phyloP scores from a whole-genome alignment of 441 rosid species.

The Biscutella auriculata region DNA sequence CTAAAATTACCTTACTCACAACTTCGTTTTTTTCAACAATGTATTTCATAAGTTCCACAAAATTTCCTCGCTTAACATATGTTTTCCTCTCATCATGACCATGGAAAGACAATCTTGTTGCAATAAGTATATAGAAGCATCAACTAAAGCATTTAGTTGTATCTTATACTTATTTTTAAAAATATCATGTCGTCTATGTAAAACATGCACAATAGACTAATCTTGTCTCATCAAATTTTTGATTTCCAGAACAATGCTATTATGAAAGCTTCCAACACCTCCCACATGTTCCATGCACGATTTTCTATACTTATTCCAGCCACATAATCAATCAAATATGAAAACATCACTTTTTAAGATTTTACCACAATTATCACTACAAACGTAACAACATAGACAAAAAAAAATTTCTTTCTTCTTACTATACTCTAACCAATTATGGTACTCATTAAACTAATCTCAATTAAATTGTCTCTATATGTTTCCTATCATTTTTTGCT shows the following conservation, averaged over 20 bases:
- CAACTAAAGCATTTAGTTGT: not conserved
- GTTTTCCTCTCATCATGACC: not conserved
- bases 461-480: too few relatives aligned
- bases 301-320: too few relatives aligned
- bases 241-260: too few relatives aligned
- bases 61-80: not conserved
- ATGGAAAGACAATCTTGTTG: not conserved
- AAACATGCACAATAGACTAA: too few relatives aligned
- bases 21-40: not conserved
- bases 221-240: too few relatives aligned
- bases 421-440: not conserved
- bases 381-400: not conserved
- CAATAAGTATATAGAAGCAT: not conserved
- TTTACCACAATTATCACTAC: too few relatives aligned
- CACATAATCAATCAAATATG: too few relatives aligned
- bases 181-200: too few relatives aligned
- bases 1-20: not conserved
- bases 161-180: too few relatives aligned
- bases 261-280: too few relatives aligned
- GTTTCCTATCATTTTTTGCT: too few relatives aligned
- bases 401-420: not conserved
- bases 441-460: not conserved
- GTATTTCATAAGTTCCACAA: not conserved
- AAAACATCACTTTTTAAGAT: not conserved
- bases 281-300: too few relatives aligned